Conservation (phyloP, 176 grass and related monocot species). For the Zoysia pacifica region DNA sequence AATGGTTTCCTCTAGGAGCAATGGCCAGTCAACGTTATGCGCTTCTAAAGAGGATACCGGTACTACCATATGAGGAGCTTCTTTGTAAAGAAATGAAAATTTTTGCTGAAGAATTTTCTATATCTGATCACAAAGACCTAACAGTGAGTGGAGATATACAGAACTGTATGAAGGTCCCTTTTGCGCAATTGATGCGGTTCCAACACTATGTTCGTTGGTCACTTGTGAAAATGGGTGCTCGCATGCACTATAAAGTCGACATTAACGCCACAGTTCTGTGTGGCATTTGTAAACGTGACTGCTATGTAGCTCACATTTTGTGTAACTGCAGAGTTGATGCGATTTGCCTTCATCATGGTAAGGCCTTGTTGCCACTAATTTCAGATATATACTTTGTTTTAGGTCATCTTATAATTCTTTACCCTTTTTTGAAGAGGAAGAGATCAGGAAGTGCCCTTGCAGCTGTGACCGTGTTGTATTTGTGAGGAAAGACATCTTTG, state of each 20-base stretch:
- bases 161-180: conserved; percentile 57
- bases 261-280: conserved; percentile 57
- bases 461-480: conserved; percentile 54
- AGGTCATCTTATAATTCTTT: conserved; percentile 38
- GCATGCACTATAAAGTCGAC: conserved; percentile 48
- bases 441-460: conserved; percentile 72
- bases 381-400: conserved; percentile 25
- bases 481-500: conserved; percentile 72
- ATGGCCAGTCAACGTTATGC: conserved; percentile 85
- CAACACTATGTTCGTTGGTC: conserved; percentile 58
- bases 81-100: conserved; percentile 73
- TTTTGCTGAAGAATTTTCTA: conserved; percentile 37
- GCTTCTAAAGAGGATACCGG: conserved; percentile 68
- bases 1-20: conserved; percentile 88
- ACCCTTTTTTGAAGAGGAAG: conserved; percentile 64
- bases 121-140: too few relatives aligned
- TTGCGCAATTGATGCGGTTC: conserved; percentile 83
- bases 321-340: conserved; percentile 81
- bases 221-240: conserved; percentile 65
- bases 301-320: conserved; percentile 78
- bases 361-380: conserved; percentile 26
- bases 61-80: conserved; percentile 90
- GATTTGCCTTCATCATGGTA: conserved; percentile 94
- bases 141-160: conserved; percentile 20
- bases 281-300: conserved; percentile 79